These are phyloP conservation scores for Ceratocystis ficicola DNA, from an alignment of 2,329 filamentous ascomycete genomes.

Conservation along the genomic window DNA sequence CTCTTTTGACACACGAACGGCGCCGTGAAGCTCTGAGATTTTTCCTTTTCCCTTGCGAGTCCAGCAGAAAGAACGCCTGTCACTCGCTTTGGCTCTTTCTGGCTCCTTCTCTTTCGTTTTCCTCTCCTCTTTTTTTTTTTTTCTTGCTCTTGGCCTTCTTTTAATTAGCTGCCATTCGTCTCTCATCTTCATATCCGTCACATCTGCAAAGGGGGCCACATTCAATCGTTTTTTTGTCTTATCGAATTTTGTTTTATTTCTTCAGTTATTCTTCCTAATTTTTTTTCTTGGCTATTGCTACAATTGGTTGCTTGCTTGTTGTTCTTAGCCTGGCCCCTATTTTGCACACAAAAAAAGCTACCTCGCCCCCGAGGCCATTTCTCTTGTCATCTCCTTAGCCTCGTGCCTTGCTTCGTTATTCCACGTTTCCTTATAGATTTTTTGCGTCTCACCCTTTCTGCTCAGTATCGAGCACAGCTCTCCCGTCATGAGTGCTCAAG, in stretches of 20 bases:
- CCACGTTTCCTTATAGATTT: neutral
- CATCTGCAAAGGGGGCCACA: neutral
- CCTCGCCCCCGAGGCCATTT: neutral
- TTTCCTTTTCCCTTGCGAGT: neutral
- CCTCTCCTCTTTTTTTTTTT: neutral
- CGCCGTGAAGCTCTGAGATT: neutral
- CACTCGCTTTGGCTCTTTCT: slow-evolving; percentile 1
- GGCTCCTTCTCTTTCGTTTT: neutral
- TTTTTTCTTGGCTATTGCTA: neutral
- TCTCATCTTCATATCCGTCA: neutral
- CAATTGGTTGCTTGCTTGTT: neutral
- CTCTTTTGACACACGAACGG: neutral
- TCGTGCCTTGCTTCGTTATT: neutral
- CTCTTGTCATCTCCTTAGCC: neutral
- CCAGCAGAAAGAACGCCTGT: neutral
- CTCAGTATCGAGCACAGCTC: slow-evolving; percentile 2
- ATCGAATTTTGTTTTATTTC: neutral
- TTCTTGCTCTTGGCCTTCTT: neutral
- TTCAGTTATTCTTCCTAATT: neutral
- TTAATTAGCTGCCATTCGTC: too few relatives aligned
- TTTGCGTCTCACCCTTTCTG: neutral
- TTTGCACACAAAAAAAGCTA: neutral
- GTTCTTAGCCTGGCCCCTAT: neutral
- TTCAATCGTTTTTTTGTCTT: neutral
- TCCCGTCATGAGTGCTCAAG: slow-evolving; percentile 46